Base-by-base conservation (phyloP, 768 basidiomycete species). In the Phylloporus sp. region DNA sequence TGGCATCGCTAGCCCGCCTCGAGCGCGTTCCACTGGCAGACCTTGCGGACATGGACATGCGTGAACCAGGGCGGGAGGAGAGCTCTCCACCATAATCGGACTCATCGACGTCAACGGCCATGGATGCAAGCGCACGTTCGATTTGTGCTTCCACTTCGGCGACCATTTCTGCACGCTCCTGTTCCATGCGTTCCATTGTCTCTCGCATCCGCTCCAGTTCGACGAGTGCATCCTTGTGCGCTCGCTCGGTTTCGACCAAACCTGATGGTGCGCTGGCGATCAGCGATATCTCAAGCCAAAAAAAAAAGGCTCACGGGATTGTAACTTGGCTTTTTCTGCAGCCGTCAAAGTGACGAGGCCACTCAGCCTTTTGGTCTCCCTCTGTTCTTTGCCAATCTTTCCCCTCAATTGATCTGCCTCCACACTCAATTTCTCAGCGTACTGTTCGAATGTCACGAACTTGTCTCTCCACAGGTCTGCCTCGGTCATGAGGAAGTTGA, bases 71-170 rank as follows among this genome's bases (percentile, higher is more conserved):
- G 40, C 84, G 78, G 29, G 86, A 86, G 53, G 77, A 78, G n/a
- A 65, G 49, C 8, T 66, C 65, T 8, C 64, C 66, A 34, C 75
- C 75, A 46, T 86, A 86, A 55, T 90, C 88, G 15, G 85, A 88
- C 44, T 87, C 86, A 5, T 66, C 64, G 43, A 86, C 73, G 54
- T 83, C 86, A 49, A 90, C 84, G 21, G 84, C 82, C 88, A 92
- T 90, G 21, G 86, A 86, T 22, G 80, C 84, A 40, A 92, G 73
- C 1, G 90, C 90, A 46, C 85, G 77, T 65, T 91, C 90, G 57
- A 92, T 92, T 70, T 92, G 90, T 22, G 86, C 86, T 61, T 92
- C 90, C 20, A 92, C 89, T 68, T 92, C 90, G n/a, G 87, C 88
- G 33, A 92, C 84, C 90, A 90, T 89, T 59, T 84, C 85, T 42